Evolutionary conservation across 768 basidiomycete genomes (phyloP), one percentile per base, ranked within the genome.

Genomic region (Dentipellis fragilis): DNA sequence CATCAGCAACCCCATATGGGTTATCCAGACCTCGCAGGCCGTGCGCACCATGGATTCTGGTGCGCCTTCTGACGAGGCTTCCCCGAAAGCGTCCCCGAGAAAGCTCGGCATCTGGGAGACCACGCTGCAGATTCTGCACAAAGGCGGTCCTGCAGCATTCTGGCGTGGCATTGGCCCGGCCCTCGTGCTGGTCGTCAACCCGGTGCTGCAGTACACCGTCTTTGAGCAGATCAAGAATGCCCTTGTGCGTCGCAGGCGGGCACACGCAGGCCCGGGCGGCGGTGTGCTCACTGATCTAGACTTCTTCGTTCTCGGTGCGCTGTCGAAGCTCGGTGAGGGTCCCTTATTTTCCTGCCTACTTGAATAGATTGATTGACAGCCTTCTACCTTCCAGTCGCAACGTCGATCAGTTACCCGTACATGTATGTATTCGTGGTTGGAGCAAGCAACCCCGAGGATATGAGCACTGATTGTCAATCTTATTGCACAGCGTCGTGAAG

Each of bases 171-270:
- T 99, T 39, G 91, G 92, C 1, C 93, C 95, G 3, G 93, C 93
- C n/a, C 74, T 99, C 50, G 77, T 93, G 29, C 77, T 98, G 47
- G 95, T 97, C 61, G 80, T 91, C 59, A 99, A 99, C 69, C 95
- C 95, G 14, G 88, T 99, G 35, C 77, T 98, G 35, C 84, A 93
- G 73, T 94, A 96, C 68, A 97, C 95, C 17, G 82, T 85, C 0
- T 98, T 97, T 60, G 95, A 99, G 70, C 92, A 96, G 66, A 74
- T 98, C 63, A 96, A 95, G 76, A 96, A 94, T 63, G 63, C 81
- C 38, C 65, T 97, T 56, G 72, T 93, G 54, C 76, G 78, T 57
- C 77, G 77, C 34, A 80, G 87, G 37, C 82, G 80, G 29, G 73
- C 66, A 50, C 79, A 71, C 42, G 29, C 12, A 16, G 75, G 63